These are phyloP conservation scores for Aspergillus oerlinghausenensis DNA, from an alignment of 2,329 filamentous ascomycete genomes.

Conservation along the genomic window DNA sequence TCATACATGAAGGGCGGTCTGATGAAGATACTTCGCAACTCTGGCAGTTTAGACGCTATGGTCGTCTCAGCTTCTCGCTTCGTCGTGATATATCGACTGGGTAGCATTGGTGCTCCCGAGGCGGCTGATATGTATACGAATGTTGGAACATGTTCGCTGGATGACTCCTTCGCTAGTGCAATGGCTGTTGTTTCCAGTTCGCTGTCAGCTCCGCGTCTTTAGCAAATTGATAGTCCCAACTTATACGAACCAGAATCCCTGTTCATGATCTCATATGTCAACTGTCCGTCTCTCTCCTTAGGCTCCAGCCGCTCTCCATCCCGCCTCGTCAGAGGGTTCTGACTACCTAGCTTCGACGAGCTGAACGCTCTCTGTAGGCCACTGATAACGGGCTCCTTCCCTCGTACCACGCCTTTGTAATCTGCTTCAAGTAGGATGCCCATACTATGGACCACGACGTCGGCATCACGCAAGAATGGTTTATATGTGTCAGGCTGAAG, in stretches of 20 bases:
- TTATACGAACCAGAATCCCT: constrained; percentile 60
- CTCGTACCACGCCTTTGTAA: constrained; percentile 88
- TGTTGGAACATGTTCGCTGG: constrained; percentile 57
- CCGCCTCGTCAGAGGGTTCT: constrained; percentile 65
- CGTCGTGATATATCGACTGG: constrained; percentile 78
- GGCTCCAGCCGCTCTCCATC: constrained; percentile 59
- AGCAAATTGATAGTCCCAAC: not conserved
- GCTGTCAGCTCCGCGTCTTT: constrained; percentile 3
- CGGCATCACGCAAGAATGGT: constrained; percentile 67
- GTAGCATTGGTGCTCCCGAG: constrained; percentile 77
- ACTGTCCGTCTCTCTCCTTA: constrained; percentile 64
- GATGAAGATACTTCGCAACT: constrained; percentile 75
- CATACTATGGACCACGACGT: constrained; percentile 90
- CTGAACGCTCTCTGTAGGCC: constrained; percentile 78
- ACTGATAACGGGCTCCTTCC: constrained; percentile 73
- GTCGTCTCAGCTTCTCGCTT: constrained; percentile 84
- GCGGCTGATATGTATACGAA: constrained; percentile 91
- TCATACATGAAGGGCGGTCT: constrained; percentile 89
- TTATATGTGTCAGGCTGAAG: constrained; percentile 77
- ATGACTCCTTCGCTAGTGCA: constrained; percentile 72
- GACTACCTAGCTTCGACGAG: constrained; percentile 54
- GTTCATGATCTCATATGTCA: constrained; percentile 98
- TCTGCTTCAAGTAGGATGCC: constrained; percentile 95
- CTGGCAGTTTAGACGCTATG: constrained; percentile 67
- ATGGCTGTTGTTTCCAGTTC: constrained; percentile 55